phyloP scores from a whole-genome alignment of 2,329 filamentous ascomycete genomes.

The Aspergillus caelatus region DNA sequence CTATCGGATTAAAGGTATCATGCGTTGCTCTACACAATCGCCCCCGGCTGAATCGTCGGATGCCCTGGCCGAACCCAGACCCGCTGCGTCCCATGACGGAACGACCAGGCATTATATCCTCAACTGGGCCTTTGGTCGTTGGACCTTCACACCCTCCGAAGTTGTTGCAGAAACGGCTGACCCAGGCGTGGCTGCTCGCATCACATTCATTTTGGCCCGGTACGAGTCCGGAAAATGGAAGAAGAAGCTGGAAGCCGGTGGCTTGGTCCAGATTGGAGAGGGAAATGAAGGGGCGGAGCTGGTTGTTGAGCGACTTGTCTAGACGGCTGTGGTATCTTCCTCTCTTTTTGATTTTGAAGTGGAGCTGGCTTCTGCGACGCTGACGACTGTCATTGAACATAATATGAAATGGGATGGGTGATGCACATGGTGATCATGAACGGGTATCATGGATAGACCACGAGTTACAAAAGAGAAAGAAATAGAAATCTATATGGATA shows the following conservation, averaged over 20 bases:
- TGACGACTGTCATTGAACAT: background rate
- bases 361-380: conserved; percentile 22
- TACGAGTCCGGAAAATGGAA: conserved; percentile 54
- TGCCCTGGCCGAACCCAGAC: conserved; percentile 32
- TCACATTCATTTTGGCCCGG: conserved; percentile 52
- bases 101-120: conserved; percentile 72
- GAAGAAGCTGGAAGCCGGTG: conserved; percentile 48
- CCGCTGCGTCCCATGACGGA: conserved; percentile 27
- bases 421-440: background rate
- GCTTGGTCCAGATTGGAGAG: conserved; percentile 34
- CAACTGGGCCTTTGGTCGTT: conserved; percentile 97
- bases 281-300: conserved; percentile 26
- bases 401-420: background rate
- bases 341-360: conserved; percentile 6
- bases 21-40: conserved; percentile 48
- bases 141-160: conserved; percentile 74
- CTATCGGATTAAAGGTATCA: conserved; percentile 85
- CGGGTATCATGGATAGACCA: background rate
- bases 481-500: background rate
- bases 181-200: conserved; percentile 36
- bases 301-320: conserved; percentile 40
- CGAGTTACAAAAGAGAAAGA: background rate
- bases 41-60: conserved; percentile 53
- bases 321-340: conserved; percentile 8
- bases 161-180: conserved; percentile 43